phyloP scores from a whole-genome alignment of 352 stramenopile genomes.

The Phytophthora cryptogea region DNA sequence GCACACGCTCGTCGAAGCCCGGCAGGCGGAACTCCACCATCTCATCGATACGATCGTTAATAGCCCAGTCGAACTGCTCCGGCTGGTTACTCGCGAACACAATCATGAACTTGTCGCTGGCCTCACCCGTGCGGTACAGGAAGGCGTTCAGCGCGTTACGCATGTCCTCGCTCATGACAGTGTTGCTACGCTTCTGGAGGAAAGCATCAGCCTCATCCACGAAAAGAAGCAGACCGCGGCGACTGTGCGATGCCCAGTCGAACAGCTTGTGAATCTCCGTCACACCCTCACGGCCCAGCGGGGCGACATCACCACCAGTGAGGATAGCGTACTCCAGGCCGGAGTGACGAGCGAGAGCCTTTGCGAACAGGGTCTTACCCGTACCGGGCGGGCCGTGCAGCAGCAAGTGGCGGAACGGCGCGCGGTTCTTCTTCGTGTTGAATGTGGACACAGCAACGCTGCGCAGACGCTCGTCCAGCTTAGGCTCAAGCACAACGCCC shows the following conservation, averaged over 20 bases:
- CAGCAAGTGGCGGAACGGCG: constrained; percentile 98
- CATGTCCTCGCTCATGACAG: constrained; percentile 96
- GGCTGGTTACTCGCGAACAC: constrained; percentile 99
- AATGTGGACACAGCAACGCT: constrained; percentile 96
- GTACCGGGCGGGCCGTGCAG: constrained; percentile 98
- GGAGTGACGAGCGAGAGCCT: constrained; percentile 95
- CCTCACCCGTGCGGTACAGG: constrained; percentile 97
- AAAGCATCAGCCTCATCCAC: constrained; percentile 99
- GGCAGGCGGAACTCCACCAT: constrained; percentile 98
- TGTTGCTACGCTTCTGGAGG: constrained; percentile 96
- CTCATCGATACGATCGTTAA: constrained; percentile 99
- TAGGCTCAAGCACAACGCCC: constrained; percentile 94
- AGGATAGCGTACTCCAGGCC: constrained; percentile 99
- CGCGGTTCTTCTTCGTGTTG: constrained; percentile 98
- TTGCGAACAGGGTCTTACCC: constrained; percentile 99
- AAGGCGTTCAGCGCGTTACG: constrained; percentile 99
- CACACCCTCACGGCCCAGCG: constrained; percentile 96
- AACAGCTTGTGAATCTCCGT: constrained; percentile 99
- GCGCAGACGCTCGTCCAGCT: constrained; percentile 93
- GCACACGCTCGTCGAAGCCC: constrained; percentile 92
- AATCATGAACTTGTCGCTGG: constrained; percentile 99
- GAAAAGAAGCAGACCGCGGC: constrained; percentile 97
- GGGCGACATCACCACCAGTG: constrained; percentile 98
- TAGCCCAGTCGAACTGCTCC: constrained; percentile 98
- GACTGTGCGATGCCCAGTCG: constrained; percentile 97